Conservation (phyloP, 2,329 filamentous ascomycete species). For the Penicillium sumatraense region DNA sequence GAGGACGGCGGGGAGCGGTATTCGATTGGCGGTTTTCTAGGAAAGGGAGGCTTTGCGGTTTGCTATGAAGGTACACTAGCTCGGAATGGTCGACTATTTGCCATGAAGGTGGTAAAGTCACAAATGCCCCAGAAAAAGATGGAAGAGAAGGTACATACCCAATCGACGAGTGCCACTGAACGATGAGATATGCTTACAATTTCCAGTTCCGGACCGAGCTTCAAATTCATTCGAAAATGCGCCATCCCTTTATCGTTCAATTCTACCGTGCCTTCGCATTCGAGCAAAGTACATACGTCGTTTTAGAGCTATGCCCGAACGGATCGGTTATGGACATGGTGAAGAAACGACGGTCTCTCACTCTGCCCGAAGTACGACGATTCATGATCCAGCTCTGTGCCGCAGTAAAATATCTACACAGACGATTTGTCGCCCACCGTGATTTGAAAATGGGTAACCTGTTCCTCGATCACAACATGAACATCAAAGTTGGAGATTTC, state of each 20-base stretch:
- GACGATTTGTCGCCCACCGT: slow-evolving; percentile 92
- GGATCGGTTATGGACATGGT: slow-evolving; percentile 98
- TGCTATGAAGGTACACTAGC: slow-evolving; percentile 54
- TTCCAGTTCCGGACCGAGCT: slow-evolving; percentile 75
- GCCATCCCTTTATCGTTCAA: slow-evolving; percentile 92
- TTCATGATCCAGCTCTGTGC: slow-evolving; percentile 95
- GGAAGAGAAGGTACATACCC: slow-evolving; percentile 52
- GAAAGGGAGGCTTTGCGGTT: slow-evolving; percentile 57
- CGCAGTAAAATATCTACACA: slow-evolving; percentile 97
- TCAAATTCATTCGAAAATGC: slow-evolving; percentile 98
- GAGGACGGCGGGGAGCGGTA: slow-evolving; percentile 51
- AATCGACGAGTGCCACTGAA: too few species aligned
- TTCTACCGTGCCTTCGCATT: slow-evolving; percentile 95
- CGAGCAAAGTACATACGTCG: slow-evolving; percentile 85
- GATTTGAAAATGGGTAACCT: slow-evolving; percentile 99
- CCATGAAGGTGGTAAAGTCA: slow-evolving; percentile 57
- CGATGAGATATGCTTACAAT: slow-evolving; percentile 9
- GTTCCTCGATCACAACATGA: slow-evolving; percentile 93
- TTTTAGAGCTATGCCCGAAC: slow-evolving; percentile 92
- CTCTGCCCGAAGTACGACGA: slow-evolving; percentile 89
- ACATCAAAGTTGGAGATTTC: slow-evolving; percentile 97
- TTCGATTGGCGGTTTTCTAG: slow-evolving; percentile 50
- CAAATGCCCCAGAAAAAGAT: slow-evolving; percentile 57
- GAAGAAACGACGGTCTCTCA: slow-evolving; percentile 85
- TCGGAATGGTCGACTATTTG: slow-evolving; percentile 51